Evolutionary conservation across 2,329 filamentous ascomycete species (phyloP).

Genomic region (Trichoderma sp.): DNA sequence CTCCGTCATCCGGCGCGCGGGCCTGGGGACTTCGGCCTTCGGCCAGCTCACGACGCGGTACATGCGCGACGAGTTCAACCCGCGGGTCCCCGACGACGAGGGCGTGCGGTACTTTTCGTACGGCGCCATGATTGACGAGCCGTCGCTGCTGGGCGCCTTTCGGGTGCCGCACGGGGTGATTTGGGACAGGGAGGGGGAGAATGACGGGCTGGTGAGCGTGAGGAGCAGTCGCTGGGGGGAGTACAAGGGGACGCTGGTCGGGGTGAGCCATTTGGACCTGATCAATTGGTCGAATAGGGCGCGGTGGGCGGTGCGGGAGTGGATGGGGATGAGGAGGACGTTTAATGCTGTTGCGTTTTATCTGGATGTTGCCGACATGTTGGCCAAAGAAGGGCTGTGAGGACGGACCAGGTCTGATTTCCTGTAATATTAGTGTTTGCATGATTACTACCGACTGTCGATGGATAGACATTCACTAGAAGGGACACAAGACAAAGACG

Average conservation of each 20-base stretch:
- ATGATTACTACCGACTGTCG: background rate
- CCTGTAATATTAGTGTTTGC: background rate
- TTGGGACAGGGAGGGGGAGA: slow-evolving; percentile 56
- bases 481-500: background rate
- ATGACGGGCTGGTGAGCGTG: slow-evolving; percentile 70
- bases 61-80: slow-evolving; percentile 63
- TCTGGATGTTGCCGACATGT: slow-evolving; percentile 67
- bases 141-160: slow-evolving; percentile 67
- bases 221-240: slow-evolving; percentile 63
- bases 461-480: background rate
- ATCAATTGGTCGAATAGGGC: slow-evolving; percentile 70
- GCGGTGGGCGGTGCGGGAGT: slow-evolving; percentile 55
- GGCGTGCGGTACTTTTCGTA: slow-evolving; percentile 64
- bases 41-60: slow-evolving; percentile 61
- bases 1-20: slow-evolving; percentile 51
- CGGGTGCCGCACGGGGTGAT: slow-evolving; percentile 56
- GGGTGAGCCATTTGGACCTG: slow-evolving; percentile 64
- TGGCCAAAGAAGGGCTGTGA: slow-evolving; percentile 65
- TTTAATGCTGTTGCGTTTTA: slow-evolving; percentile 72
- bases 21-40: slow-evolving; percentile 63
- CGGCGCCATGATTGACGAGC: slow-evolving; percentile 52
- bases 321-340: slow-evolving; percentile 56
- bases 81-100: slow-evolving; percentile 55
- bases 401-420: too few species aligned
- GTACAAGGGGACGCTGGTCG: slow-evolving; percentile 65